These are phyloP conservation scores for Lignosus rhinocerotis DNA, from an alignment of 1,284 basidiomycete species.

Conservation along the genomic window DNA sequence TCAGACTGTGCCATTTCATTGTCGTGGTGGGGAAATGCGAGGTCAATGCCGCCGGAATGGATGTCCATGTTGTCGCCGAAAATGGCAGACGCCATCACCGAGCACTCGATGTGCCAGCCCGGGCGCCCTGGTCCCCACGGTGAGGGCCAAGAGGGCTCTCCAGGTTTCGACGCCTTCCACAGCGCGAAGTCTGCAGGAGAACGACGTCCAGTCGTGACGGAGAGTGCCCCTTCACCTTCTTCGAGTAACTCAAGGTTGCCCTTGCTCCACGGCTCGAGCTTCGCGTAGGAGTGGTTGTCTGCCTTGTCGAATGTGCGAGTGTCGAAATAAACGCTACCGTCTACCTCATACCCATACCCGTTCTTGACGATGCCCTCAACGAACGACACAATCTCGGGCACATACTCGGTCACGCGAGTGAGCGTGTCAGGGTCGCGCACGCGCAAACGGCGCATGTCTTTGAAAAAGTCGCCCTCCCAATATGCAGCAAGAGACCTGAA, in stretches of 20 bases:
- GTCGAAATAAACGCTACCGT: conserved; percentile 96
- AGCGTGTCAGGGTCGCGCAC: conserved; percentile 89
- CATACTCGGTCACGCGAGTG: conserved; percentile 96
- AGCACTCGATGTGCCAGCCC: conserved; percentile 99
- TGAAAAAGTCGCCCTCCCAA: conserved; percentile 92
- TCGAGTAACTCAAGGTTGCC: conserved; percentile 89
- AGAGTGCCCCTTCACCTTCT: conserved; percentile 88
- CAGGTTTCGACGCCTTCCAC: conserved; percentile 97
- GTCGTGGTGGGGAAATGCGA: conserved; percentile 99
- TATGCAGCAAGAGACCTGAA: conserved; percentile 84
- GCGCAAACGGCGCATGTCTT: conserved; percentile 88
- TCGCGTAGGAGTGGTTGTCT: conserved; percentile 83
- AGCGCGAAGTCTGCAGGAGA: conserved; percentile 91
- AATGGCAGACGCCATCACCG: conserved; percentile 96
- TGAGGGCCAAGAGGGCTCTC: conserved; percentile 97
- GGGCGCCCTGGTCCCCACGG: conserved; percentile 97
- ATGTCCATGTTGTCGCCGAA: conserved; percentile 96
- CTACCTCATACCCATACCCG: conserved; percentile 88
- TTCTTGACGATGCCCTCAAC: conserved; percentile 86
- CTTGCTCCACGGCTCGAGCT: conserved; percentile 94
- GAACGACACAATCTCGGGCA: conserved; percentile 92
- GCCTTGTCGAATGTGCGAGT: conserved; percentile 84
- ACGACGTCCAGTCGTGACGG: conserved; percentile 59
- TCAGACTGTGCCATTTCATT: conserved; percentile 99
- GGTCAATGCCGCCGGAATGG: conserved; percentile 95